Evolutionary conservation across 345 rosid genomes (phyloP).

Genomic region (Noccaea bulbosa): DNA sequence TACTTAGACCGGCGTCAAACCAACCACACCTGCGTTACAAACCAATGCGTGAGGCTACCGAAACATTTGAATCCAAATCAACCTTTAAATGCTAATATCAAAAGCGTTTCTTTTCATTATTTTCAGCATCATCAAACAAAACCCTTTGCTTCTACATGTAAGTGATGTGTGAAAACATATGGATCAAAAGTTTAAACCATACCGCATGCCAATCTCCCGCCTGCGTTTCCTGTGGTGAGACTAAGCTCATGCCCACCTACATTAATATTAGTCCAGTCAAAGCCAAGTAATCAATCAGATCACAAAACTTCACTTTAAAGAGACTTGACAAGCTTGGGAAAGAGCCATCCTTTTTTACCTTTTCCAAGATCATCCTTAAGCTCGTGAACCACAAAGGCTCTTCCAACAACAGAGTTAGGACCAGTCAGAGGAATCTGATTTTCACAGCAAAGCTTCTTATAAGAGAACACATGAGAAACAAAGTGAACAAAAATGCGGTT

Average conservation of each 20-base stretch:
- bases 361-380: conserved; percentile 98
- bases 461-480: background rate
- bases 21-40: conserved; percentile 39
- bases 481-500: background rate
- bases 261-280: conserved; percentile 42
- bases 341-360: conserved; percentile 49
- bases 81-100: background rate
- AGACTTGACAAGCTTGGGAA: background rate
- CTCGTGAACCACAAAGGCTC: conserved; percentile 97
- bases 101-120: background rate
- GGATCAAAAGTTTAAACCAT: conserved; percentile 24
- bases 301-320: conserved; percentile 2
- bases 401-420: conserved; percentile 77
- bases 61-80: background rate
- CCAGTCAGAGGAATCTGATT: conserved; percentile 78
- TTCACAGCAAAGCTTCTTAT: conserved; percentile 23
- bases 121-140: background rate
- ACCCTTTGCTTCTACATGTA: background rate
- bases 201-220: conserved; percentile 99
- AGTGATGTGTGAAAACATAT: conserved; percentile 8
- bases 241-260: conserved; percentile 98
- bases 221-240: conserved; percentile 93
- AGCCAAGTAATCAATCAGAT: conserved; percentile 29
- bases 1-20: conserved; percentile 44
- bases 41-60: no score